phyloP scores from a whole-genome alignment of 495 filamentous ascomycete species.

The Penicillium diatomitis region DNA sequence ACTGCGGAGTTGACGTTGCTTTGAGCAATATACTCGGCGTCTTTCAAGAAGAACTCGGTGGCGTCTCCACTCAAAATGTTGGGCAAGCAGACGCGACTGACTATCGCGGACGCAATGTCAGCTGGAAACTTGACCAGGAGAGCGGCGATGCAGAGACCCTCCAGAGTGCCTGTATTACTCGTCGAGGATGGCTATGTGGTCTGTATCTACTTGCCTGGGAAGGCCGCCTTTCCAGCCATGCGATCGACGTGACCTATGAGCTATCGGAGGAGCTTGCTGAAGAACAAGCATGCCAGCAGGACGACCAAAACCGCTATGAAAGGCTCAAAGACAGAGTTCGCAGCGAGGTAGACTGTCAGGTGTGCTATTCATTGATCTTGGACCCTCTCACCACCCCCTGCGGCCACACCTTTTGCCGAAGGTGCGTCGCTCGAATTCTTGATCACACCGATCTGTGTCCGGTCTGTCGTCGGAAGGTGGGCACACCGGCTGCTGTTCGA shows the following conservation, averaged over 20 bases:
- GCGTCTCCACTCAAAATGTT: constrained; percentile 14
- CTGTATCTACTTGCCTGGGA: constrained; percentile 22
- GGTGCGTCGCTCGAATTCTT: constrained; percentile 62
- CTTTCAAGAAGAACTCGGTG: constrained; percentile 36
- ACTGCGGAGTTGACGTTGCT: constrained; percentile 70
- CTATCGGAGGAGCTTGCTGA: constrained; percentile 26
- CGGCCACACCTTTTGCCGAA: constrained; percentile 82
- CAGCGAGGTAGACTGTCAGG: constrained; percentile 73
- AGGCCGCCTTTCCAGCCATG: constrained; percentile 24
- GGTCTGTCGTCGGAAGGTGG: constrained; percentile 59
- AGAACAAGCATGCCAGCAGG: constrained; percentile 31
- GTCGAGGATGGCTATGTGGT: constrained; percentile 15
- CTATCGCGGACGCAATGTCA: constrained; percentile 30
- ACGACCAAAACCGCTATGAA: constrained; percentile 45
- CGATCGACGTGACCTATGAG: constrained; percentile 46
- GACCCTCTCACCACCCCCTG: constrained; percentile 79
- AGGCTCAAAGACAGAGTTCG: constrained; percentile 50
- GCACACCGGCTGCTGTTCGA: constrained; percentile 47
- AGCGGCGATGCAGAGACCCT: constrained; percentile 1
- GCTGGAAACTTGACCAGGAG: constrained; percentile 28
- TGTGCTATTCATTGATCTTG: constrained; percentile 71
- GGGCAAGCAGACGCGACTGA: constrained; percentile 19
- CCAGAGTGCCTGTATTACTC: constrained; percentile 10
- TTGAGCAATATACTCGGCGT: constrained; percentile 54
- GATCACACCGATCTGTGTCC: constrained; percentile 73